Evolutionary conservation across 768 basidiomycete genomes (phyloP).

Genomic region (Lentinula lateritia): DNA sequence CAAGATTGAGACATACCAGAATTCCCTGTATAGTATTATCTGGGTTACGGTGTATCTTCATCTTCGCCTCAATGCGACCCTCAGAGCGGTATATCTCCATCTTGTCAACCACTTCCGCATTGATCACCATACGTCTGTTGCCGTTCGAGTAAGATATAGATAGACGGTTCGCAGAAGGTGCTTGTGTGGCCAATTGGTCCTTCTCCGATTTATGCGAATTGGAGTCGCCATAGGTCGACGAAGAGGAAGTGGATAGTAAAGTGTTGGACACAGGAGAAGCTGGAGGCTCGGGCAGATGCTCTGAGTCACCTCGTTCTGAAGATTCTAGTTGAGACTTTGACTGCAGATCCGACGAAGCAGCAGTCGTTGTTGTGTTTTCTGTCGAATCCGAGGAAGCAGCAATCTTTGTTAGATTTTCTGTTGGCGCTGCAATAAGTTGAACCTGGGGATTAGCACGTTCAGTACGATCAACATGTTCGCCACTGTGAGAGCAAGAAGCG

Average conservation of each 20-base stretch:
- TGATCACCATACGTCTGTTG: constrained; percentile 78
- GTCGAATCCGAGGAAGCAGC: neutral
- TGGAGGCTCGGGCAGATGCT: constrained; percentile 56
- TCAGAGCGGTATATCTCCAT: constrained; percentile 78
- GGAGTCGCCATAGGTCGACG: constrained; percentile 43
- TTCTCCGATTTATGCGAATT: constrained; percentile 28
- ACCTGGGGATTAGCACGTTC: constrained; percentile 41
- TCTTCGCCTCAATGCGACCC: constrained; percentile 77
- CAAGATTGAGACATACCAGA: constrained; percentile 43
- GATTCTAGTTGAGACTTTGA: neutral
- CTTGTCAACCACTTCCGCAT: constrained; percentile 80
- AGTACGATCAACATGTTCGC: constrained; percentile 42
- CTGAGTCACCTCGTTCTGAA: constrained; percentile 22
- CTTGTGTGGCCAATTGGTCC: constrained; percentile 33
- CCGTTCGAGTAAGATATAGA: constrained; percentile 95
- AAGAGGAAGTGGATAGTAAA: constrained; percentile 33
- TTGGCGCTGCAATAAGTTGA: constrained; percentile 10
- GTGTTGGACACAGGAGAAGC: constrained; percentile 52
- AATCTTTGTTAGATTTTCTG: constrained; percentile 2
- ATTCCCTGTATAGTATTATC: constrained; percentile 66
- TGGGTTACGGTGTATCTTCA: constrained; percentile 54
- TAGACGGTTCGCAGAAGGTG: constrained; percentile 77
- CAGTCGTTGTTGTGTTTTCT: constrained; percentile 1
- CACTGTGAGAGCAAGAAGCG: constrained; percentile 30
- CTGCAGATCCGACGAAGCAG: neutral